Percentiles rank a stretch among this genome's conserved stretches.
Conservation (phyloP, 495 filamentous ascomycete species). For the Melanomma pulvis-pyrius region DNA sequence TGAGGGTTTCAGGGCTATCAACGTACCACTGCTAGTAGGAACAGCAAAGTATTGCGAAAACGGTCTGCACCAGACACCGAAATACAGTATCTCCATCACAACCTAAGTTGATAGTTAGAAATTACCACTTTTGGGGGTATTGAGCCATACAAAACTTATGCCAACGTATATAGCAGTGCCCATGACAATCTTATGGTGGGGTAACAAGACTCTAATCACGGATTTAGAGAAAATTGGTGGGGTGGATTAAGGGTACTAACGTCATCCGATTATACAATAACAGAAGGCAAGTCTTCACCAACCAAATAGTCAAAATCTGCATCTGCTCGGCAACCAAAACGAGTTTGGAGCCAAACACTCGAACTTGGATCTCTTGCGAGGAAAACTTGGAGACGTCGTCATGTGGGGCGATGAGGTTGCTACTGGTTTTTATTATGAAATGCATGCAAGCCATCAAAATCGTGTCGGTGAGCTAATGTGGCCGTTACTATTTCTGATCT, state of each 20-base stretch:
- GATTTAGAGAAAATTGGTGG: not conserved
- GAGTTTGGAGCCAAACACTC: constrained; percentile 59
- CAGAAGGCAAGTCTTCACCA: constrained; percentile 57
- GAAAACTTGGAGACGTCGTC: constrained; percentile 57
- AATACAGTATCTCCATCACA: constrained; percentile 63
- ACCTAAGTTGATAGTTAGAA: not conserved
- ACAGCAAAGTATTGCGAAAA: constrained; percentile 63
- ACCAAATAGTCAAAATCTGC: constrained; percentile 54
- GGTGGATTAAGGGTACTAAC: constrained; percentile 37
- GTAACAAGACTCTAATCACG: constrained; percentile 38
- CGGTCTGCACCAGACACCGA: constrained; percentile 64
- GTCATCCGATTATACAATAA: constrained; percentile 59
- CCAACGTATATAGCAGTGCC: constrained; percentile 56
- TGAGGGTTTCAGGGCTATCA: not conserved
- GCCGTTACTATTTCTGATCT: not conserved
- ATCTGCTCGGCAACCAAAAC: constrained; percentile 55
- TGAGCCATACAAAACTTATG: constrained; percentile 50
- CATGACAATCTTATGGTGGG: constrained; percentile 56
- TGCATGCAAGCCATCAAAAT: constrained; percentile 60
- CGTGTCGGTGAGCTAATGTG: constrained; percentile 53
- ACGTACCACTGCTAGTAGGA: constrained; percentile 12
- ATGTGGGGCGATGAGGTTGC: constrained; percentile 62
- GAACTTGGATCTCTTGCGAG: constrained; percentile 54
- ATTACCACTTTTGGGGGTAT: not conserved
- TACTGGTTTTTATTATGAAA: constrained; percentile 57